Conservation (phyloP, 257 asterid genomes). For the Lantana camara region DNA sequence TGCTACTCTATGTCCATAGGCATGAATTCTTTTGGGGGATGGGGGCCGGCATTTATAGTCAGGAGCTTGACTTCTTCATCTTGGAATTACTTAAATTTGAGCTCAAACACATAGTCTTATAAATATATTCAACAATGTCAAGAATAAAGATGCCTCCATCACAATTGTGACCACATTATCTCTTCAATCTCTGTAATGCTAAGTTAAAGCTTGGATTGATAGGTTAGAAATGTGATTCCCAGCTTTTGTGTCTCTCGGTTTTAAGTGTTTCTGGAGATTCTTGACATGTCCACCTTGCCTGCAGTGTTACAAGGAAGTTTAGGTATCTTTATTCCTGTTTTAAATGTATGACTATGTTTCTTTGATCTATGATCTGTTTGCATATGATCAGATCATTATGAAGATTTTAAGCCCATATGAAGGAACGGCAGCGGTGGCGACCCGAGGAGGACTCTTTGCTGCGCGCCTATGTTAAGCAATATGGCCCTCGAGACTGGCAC, state of each 20-base stretch:
- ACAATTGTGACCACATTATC: too few species aligned
- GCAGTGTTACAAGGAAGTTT: too few species aligned
- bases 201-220: too few species aligned
- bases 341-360: too few species aligned
- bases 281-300: background rate
- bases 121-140: background rate
- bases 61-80: background rate
- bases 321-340: too few species aligned
- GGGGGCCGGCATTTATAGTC: background rate
- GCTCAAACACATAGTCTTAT: background rate
- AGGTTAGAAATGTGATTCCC: too few species aligned
- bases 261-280: background rate
- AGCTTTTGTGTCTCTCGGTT: too few species aligned
- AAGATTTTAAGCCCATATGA: slow-evolving; percentile 56
- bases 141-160: background rate
- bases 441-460: slow-evolving; percentile 75
- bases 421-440: slow-evolving; percentile 79
- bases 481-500: slow-evolving; percentile 76
- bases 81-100: background rate
- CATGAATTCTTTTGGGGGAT: too few species aligned
- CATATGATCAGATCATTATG: slow-evolving; percentile 40
- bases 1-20: background rate
- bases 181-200: too few species aligned
- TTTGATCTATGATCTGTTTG: background rate
- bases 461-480: slow-evolving; percentile 59